Base-by-base conservation (phyloP, 371 early-diverging fungal species). In the Syncephalastrum monosporum region DNA sequence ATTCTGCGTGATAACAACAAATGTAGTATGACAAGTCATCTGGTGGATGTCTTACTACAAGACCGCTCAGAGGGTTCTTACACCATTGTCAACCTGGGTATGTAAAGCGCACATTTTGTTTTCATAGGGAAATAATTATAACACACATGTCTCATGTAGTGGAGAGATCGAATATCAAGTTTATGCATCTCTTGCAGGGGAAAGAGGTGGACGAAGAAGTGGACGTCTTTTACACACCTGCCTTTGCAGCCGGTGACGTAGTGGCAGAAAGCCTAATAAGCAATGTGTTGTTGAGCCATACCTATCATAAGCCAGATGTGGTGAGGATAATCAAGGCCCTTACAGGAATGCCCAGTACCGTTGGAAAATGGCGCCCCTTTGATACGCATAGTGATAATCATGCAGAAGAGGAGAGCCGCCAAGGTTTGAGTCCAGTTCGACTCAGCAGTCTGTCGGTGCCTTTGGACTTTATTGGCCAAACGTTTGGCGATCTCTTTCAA, bases 161-260 rank as follows among this genome's bases (percentile, higher is more conserved):
- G 38, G 79, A 81, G 55, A 76, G 71, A 43, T 71, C 75, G 24
- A 81, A 79, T 42, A 81, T 75, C 29, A 67, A 72, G 29, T 81
- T 71, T 55, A 66, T 81, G 67, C 75, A 72, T 48, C 55, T 81
- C 15, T 48, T 73, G 12, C 69, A 69, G 62, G 67, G 61, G 24
- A 69, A 69, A 41, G 69, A 73, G 33, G 65, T 68, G 4, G 65
- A 62, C n/a, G 69, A 69, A 50, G 64, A 69, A 33, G 60, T 64
- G 29, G 69, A 69, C 59, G 67, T 69, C 1, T 69, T 73, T 43
- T 67, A 67, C 53, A 69, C 79, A 10, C 77, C 82, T 1, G 65
- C 75, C 1, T 82, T 75, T 47, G 82, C 82, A 0, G 74, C 75
- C 21, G 82, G 82, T 10, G 74, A 77, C 46, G 82, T 82, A 25